Evolutionary conservation across 768 basidiomycete species (phyloP).

Genomic region (Sporobolomyces phaffii): DNA sequence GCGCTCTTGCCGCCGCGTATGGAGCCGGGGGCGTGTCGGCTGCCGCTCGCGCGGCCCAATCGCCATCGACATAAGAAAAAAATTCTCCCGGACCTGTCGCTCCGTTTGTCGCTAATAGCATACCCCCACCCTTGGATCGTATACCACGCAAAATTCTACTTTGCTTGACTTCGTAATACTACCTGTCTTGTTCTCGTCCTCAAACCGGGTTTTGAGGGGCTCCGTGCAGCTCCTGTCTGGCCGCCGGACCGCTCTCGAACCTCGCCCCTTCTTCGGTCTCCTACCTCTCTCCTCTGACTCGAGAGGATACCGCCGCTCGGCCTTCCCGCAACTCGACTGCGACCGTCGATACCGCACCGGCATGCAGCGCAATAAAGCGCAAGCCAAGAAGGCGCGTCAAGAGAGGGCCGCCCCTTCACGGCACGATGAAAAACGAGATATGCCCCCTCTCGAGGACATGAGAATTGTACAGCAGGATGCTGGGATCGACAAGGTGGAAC

Average conservation of each 20-base stretch:
- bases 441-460: constrained; percentile 4
- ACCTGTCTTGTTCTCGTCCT: too few species aligned
- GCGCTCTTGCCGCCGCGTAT: constrained; percentile 33
- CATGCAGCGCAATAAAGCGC: too few species aligned
- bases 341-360: too few species aligned
- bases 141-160: too few species aligned
- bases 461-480: background rate
- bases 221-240: too few species aligned
- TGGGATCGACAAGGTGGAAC: background rate
- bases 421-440: background rate
- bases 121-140: background rate
- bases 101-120: too few species aligned
- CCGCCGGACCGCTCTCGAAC: too few species aligned
- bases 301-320: background rate
- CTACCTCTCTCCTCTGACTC: background rate
- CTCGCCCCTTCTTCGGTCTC: background rate
- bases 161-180: too few species aligned
- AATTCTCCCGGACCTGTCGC: too few species aligned
- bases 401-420: too few species aligned
- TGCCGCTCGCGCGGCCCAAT: background rate
- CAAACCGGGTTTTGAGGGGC: too few species aligned
- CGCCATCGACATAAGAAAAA: background rate
- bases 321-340: too few species aligned
- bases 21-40: background rate
- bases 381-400: background rate